Base-by-base conservation (phyloP, 2,329 filamentous ascomycete genomes). In the Colletotrichum ledebouriae region DNA sequence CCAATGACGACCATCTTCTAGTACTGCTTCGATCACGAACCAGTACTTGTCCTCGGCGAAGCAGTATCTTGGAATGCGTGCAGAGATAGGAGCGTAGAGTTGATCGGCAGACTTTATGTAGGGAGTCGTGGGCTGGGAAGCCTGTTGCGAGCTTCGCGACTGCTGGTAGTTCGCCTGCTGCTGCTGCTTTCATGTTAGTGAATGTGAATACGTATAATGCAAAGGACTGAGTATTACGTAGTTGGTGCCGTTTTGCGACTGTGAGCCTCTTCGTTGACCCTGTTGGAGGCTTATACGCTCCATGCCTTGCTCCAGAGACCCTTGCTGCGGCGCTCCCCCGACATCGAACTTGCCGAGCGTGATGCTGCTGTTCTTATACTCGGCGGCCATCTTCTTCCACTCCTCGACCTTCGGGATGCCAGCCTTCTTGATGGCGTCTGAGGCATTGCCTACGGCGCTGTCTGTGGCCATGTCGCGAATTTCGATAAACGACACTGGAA, bases 301-400 rank as follows among this genome's bases (percentile, higher is more conserved):
- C 87, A 93, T 90, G 60, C 87, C 86, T 72, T 91, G 87, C 67
- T 91, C 91, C 74, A 95, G 82, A n/a, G 61, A 66, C 12, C 85
- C 83, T 67, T 80, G 80, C 20, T 73, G 74, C 7, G 76, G 78
- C 12, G 73, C 72, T 20, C 76, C 78, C 63, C 87, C 84, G 11
- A 53, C 49, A 74, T 95, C 93, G 73, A 97, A 95, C 80, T 95
- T 97, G 73, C 96, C 96, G 47, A 99, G 84, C 0, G 94, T 95
- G 77, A 99, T 98, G 81, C 96, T 98, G 78, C 94, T 97, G 78
- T 98, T 98, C 84, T 99, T 99, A 82, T 99, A 99, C 72, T 98
- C 95, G 63, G 95, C 95, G 0, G 96, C 94, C 94, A 98, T 98
- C 82, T 97, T 97, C 84, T 99, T 99, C 96, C 96, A 99, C 75